phyloP scores from a whole-genome alignment of 2,329 filamentous ascomycete genomes.

The Botrytis medusae region DNA sequence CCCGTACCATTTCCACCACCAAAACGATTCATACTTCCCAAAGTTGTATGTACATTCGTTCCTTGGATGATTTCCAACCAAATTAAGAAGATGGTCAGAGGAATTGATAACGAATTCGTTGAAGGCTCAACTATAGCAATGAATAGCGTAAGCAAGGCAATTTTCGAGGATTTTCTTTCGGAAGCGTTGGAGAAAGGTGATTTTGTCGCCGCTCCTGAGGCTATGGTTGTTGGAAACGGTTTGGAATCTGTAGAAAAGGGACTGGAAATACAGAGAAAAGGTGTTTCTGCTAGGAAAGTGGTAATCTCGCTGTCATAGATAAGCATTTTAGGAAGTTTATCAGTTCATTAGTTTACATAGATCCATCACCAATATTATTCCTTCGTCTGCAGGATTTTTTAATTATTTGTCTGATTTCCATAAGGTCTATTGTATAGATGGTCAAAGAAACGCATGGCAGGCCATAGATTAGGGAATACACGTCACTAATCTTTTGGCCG shows the following conservation, averaged over 20 bases:
- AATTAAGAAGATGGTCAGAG: conserved; percentile 2
- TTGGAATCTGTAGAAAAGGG: conserved; percentile 45
- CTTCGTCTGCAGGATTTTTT: not conserved
- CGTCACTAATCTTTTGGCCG: not conserved
- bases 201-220: conserved; percentile 43
- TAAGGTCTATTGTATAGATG: not conserved
- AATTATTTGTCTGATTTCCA: not conserved
- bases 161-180: conserved; percentile 44
- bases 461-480: not conserved
- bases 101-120: conserved; percentile 9
- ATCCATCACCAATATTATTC: not conserved
- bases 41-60: not conserved
- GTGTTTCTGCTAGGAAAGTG: conserved; percentile 27
- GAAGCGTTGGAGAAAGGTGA: conserved; percentile 41
- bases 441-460: not conserved
- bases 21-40: conserved; percentile 12
- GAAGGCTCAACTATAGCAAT: not conserved
- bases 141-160: conserved; percentile 26
- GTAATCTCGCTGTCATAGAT: conserved; percentile 19
- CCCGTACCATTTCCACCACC: conserved; percentile 6
- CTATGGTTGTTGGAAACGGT: conserved; percentile 44
- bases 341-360: not conserved
- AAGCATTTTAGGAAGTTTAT: not conserved
- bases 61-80: conserved; percentile 2
- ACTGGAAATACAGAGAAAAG: conserved; percentile 36